phyloP scores from a whole-genome alignment of 2,329 filamentous ascomycete species.

The Aspergillus sclerotialis region DNA sequence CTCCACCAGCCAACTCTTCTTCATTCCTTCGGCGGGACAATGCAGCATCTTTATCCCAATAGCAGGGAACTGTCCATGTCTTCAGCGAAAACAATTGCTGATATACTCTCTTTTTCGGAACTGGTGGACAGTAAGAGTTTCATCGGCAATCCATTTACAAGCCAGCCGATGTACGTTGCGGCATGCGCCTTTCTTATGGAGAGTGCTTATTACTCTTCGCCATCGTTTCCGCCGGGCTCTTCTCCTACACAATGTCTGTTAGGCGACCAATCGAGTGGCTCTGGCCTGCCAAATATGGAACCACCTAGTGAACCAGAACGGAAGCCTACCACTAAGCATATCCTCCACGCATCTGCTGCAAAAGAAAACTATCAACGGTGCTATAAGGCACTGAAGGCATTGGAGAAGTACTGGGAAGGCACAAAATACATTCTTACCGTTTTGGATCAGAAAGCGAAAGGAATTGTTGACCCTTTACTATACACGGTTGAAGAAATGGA shows the following conservation, averaged over 20 bases:
- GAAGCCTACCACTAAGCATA: constrained; percentile 54
- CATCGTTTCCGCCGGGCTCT: constrained; percentile 55
- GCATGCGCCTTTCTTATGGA: constrained; percentile 85
- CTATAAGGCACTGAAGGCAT: constrained; percentile 71
- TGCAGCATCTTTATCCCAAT: constrained; percentile 68
- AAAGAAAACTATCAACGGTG: constrained; percentile 83
- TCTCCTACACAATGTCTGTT: constrained; percentile 35
- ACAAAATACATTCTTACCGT: constrained; percentile 82
- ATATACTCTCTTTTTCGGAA: constrained; percentile 80
- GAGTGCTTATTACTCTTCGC: constrained; percentile 61
- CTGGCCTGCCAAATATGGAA: constrained; percentile 28
- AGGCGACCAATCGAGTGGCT: constrained; percentile 26
- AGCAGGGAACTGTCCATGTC: constrained; percentile 79
- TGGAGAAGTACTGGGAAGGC: constrained; percentile 82
- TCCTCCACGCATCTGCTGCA: constrained; percentile 69
- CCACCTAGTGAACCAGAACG: constrained; percentile 17
- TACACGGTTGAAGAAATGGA: constrained; percentile 71
- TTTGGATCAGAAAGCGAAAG: constrained; percentile 79
- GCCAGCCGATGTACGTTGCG: constrained; percentile 85
- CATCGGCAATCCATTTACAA: constrained; percentile 81
- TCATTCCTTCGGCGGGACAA: constrained; percentile 63
- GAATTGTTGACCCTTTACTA: constrained; percentile 67
- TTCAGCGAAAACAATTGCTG: constrained; percentile 84
- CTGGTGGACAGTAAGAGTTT: constrained; percentile 80
- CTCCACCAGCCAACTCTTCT: constrained; percentile 77